These are phyloP conservation scores for Esteya vermicola DNA, from an alignment of 2,329 filamentous ascomycete species.

Conservation along the genomic window DNA sequence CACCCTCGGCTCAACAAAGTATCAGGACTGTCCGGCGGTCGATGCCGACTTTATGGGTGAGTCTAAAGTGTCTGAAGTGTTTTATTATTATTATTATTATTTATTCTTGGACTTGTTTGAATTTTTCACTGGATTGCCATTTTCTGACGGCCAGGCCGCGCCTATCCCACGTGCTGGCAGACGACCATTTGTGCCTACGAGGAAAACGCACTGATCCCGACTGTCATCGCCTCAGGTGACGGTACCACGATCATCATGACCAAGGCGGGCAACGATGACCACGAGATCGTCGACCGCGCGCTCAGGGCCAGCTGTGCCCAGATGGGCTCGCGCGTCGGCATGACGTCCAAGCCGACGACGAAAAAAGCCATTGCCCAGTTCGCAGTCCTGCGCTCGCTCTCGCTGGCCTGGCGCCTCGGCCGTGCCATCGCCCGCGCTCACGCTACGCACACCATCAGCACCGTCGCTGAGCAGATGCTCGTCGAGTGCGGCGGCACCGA, in stretches of 20 bases:
- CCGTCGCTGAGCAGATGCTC: conserved; percentile 31
- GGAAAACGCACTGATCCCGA: conserved; percentile 24
- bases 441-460: conserved; percentile 25
- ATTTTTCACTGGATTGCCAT: no score
- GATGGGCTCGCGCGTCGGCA: conserved; percentile 25
- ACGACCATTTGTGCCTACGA: conserved; percentile 25
- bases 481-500: conserved; percentile 29
- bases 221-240: conserved; percentile 28
- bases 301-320: conserved; percentile 23
- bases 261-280: conserved; percentile 32
- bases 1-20: conserved; percentile 20
- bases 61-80: no score
- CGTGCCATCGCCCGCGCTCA: conserved; percentile 27
- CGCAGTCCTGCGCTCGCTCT: conserved; percentile 20
- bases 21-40: conserved; percentile 20
- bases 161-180: conserved; percentile 15
- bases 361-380: conserved; percentile 16
- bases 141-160: conserved; percentile 5
- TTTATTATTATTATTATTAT: not conserved
- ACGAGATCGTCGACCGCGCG: conserved; percentile 26
- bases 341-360: conserved; percentile 17
- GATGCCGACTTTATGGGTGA: conserved; percentile 24
- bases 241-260: conserved; percentile 29
- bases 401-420: conserved; percentile 29
- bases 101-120: no score